These are phyloP conservation scores for Aspergillus kassunensis DNA, from an alignment of 495 filamentous ascomycete species.

Conservation along the genomic window DNA sequence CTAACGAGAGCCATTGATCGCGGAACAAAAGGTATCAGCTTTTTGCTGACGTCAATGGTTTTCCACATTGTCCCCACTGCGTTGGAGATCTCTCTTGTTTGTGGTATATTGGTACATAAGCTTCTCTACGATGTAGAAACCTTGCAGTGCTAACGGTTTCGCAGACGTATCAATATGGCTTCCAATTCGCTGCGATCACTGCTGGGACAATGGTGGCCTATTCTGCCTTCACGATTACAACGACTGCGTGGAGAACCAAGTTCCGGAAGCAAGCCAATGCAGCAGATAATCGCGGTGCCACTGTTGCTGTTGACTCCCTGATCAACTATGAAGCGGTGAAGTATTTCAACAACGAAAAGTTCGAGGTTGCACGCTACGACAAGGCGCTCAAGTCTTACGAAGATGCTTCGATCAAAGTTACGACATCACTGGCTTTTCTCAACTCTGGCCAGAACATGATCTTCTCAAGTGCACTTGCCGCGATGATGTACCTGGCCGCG, in stretches of 20 bases:
- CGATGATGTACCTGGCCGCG: constrained; percentile 97
- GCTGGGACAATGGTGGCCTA: constrained; percentile 88
- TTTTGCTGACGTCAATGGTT: constrained; percentile 94
- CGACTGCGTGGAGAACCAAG: constrained; percentile 94
- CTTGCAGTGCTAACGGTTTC: constrained; percentile 12
- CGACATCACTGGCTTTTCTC: constrained; percentile 84
- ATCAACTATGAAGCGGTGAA: constrained; percentile 99
- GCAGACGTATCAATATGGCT: constrained; percentile 87
- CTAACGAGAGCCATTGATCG: constrained; percentile 92
- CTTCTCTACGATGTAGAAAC: neutral
- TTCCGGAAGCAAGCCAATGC: constrained; percentile 93
- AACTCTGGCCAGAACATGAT: constrained; percentile 99
- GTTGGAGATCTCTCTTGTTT: constrained; percentile 91
- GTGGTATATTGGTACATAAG: constrained; percentile 68
- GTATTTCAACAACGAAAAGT: constrained; percentile 98
- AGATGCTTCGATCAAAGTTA: constrained; percentile 91
- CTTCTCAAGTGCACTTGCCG: constrained; percentile 87
- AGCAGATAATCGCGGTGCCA: constrained; percentile 92
- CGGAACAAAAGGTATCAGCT: constrained; percentile 97
- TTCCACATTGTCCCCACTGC: constrained; percentile 95
- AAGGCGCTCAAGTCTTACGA: constrained; percentile 82
- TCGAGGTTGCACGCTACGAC: constrained; percentile 88
- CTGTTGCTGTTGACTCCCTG: constrained; percentile 90
- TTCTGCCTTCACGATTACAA: constrained; percentile 89
- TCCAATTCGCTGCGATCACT: constrained; percentile 88